These are phyloP conservation scores for Rubus idaeus DNA, from an alignment of 306 rosid species.

Conservation along the genomic window DNA sequence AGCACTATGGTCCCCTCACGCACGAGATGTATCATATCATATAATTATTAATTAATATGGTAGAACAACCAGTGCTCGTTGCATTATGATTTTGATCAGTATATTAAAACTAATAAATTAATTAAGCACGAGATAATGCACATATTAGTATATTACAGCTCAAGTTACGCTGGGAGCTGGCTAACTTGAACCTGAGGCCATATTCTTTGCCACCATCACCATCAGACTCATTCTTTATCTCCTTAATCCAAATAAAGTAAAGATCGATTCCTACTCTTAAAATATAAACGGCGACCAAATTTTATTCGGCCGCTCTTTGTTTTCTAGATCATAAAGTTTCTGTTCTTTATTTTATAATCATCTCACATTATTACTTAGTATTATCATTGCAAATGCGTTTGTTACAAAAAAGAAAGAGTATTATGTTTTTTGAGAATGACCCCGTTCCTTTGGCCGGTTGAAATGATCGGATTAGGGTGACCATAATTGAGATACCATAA, in stretches of 20 bases:
- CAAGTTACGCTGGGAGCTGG: not conserved
- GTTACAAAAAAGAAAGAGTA: not conserved
- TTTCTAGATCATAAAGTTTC: not conserved
- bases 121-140: not conserved
- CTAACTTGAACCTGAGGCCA: not conserved
- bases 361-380: not conserved
- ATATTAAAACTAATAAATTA: not conserved
- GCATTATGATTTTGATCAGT: not conserved
- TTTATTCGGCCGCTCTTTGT: not conserved
- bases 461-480: not conserved
- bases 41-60: not conserved
- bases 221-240: not conserved
- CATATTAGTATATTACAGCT: constrained; percentile 12
- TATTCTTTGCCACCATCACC: not conserved
- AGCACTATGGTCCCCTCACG: constrained; percentile 7
- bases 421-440: not conserved
- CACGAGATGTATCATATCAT: not conserved
- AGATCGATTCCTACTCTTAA: not conserved
- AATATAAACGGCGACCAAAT: not conserved
- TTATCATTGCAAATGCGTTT: not conserved
- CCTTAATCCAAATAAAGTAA: too few relatives aligned
- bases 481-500: not conserved
- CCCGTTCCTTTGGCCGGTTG: not conserved
- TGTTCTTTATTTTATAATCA: not conserved
- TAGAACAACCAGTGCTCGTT: not conserved